Conservation (phyloP, 1,139 yeast genomes). For the Saccharomyces hybrid region DNA sequence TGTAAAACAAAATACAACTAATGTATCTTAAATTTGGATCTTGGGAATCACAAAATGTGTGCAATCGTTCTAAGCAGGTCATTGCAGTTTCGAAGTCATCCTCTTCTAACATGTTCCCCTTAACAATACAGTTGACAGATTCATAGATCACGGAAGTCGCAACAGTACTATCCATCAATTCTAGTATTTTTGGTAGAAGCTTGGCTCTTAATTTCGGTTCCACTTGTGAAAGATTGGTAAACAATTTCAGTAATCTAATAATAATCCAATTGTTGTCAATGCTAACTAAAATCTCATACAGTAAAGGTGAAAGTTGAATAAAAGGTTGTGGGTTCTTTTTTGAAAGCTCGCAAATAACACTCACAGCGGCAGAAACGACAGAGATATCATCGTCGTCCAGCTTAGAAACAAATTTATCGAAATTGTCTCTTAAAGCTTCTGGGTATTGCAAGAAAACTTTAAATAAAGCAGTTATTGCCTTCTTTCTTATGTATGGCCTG, state of each 20-base stretch:
- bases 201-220: constrained; percentile 84
- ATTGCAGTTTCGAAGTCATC: constrained; percentile 67
- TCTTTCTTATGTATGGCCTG: constrained; percentile 84
- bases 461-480: constrained; percentile 86
- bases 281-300: constrained; percentile 68
- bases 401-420: constrained; percentile 66
- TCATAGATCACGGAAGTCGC: constrained; percentile 88
- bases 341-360: constrained; percentile 89
- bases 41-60: constrained; percentile 58
- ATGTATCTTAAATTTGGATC: constrained; percentile 89
- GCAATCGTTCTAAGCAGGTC: constrained; percentile 56
- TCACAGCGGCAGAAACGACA: constrained; percentile 90
- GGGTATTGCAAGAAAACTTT: constrained; percentile 89
- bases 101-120: constrained; percentile 69
- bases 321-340: constrained; percentile 75
- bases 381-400: constrained; percentile 71
- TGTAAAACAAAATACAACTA: constrained; percentile 74
- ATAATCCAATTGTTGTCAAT: constrained; percentile 92
- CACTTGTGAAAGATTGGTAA: constrained; percentile 71
- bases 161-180: constrained; percentile 63
- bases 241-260: constrained; percentile 76
- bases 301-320: constrained; percentile 71
- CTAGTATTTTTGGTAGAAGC: constrained; percentile 72
- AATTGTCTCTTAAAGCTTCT: constrained; percentile 70
- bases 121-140: constrained; percentile 80